Conservation (phyloP, 257 asterid species). For the Cynanchum wilfordii region DNA sequence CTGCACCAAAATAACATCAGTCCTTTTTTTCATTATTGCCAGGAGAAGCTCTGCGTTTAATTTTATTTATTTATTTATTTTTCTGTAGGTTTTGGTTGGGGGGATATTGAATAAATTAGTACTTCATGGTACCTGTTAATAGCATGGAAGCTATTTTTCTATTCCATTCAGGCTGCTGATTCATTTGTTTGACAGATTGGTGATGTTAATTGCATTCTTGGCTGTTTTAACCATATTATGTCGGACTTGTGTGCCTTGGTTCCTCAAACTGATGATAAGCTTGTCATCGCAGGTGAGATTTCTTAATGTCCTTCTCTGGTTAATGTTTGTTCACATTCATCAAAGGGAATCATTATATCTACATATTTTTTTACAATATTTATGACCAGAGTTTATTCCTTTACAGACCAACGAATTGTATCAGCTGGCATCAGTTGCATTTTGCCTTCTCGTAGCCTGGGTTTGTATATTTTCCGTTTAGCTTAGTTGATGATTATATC, state of each 20-base stretch:
- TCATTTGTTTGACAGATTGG: constrained; percentile 80
- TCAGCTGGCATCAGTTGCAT: constrained; percentile 94
- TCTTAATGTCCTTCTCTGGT: constrained; percentile 3
- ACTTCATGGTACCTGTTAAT: background rate
- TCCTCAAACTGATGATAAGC: constrained; percentile 95
- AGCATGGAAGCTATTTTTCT: constrained; percentile 9
- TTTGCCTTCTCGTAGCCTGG: constrained; percentile 99
- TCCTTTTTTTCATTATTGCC: background rate
- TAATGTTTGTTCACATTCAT: background rate
- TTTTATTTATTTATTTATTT: too few species aligned
- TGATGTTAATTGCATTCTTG: constrained; percentile 76
- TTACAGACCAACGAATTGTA: constrained; percentile 95
- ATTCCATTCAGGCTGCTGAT: constrained; percentile 38
- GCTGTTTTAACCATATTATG: constrained; percentile 67
- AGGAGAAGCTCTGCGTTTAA: background rate
- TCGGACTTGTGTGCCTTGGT: constrained; percentile 97
- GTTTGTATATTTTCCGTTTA: constrained; percentile 43
- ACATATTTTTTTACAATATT: background rate
- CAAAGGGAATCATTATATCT: background rate
- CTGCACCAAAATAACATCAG: background rate
- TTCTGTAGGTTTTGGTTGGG: background rate
- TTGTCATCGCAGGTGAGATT: constrained; percentile 84
- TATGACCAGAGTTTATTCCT: constrained; percentile 17
- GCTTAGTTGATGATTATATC: background rate
- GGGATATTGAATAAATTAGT: background rate